Evolutionary conservation across 179 eudicot species (phyloP).

Genomic region (Sideroxylon spinosum): DNA sequence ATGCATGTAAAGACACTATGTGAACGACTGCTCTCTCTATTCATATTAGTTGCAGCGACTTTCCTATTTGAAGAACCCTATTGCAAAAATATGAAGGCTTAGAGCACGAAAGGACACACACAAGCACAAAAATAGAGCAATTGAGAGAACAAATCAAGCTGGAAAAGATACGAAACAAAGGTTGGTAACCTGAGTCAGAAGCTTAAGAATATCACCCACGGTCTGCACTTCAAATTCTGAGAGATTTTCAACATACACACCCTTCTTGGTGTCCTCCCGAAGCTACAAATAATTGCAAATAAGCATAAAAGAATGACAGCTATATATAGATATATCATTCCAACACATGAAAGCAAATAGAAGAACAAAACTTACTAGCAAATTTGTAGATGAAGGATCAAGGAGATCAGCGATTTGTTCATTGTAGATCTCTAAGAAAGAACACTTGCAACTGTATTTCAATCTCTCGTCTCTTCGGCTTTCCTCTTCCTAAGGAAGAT

Average conservation of each 20-base stretch:
- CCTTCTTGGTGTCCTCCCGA: constrained; percentile 84
- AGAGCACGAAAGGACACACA: neutral
- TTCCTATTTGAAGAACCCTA: constrained; percentile 92
- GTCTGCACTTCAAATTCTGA: constrained; percentile 91
- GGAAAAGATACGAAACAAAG: neutral
- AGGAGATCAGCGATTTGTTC: constrained; percentile 96
- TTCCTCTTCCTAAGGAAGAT: constrained; percentile 78
- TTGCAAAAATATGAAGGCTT: constrained; percentile 25
- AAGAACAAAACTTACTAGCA: constrained; percentile 52
- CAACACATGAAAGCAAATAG: neutral
- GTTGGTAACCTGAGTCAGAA: constrained; percentile 63
- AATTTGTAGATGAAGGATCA: constrained; percentile 88
- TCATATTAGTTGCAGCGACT: constrained; percentile 98
- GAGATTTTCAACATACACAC: constrained; percentile 95
- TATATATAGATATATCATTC: neutral
- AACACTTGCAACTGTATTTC: constrained; percentile 85
- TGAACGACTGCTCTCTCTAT: constrained; percentile 96
- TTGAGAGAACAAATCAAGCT: constrained; percentile 7
- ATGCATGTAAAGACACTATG: constrained; percentile 93
- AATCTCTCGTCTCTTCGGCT: constrained; percentile 82
- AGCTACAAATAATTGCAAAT: constrained; percentile 35
- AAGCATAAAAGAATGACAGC: constrained; percentile 17
- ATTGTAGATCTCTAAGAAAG: constrained; percentile 93
- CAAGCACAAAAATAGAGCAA: neutral
- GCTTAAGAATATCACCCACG: constrained; percentile 79